Percentiles rank a stretch among this genome's conserved stretches.
Conservation (phyloP, 495 filamentous ascomycete species). For the Podospora fimiseda region DNA sequence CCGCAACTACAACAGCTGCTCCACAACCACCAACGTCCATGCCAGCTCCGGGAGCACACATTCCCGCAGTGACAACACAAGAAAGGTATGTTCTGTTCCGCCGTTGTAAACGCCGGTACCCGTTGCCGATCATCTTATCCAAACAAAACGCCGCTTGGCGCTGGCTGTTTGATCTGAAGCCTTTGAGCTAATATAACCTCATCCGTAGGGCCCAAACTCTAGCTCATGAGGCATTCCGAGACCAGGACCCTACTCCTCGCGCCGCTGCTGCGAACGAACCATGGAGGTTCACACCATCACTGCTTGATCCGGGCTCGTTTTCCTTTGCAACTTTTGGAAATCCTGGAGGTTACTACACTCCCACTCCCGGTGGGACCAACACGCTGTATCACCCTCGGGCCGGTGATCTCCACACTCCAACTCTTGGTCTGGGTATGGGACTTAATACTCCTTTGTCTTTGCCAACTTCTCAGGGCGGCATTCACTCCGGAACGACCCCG, state of each 20-base stretch:
- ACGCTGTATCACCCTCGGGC: slow-evolving; percentile 76
- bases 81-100: slow-evolving; percentile 45
- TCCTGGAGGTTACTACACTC: slow-evolving; percentile 81
- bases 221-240: slow-evolving; percentile 54
- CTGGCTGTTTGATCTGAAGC: background rate
- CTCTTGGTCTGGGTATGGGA: slow-evolving; percentile 51
- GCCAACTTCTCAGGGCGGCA: slow-evolving; percentile 54
- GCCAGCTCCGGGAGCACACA: slow-evolving; percentile 32
- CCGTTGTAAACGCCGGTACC: background rate
- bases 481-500: slow-evolving; percentile 48
- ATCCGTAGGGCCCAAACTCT: slow-evolving; percentile 30
- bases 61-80: slow-evolving; percentile 35
- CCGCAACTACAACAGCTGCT: slow-evolving; percentile 28
- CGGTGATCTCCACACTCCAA: slow-evolving; percentile 86
- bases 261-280: slow-evolving; percentile 56
- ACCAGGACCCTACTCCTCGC: slow-evolving; percentile 72
- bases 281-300: slow-evolving; percentile 79
- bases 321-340: slow-evolving; percentile 70
- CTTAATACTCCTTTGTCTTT: slow-evolving; percentile 82
- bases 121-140: slow-evolving; percentile 1
- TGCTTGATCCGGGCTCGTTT: slow-evolving; percentile 78
- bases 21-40: slow-evolving; percentile 30
- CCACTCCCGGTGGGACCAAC: slow-evolving; percentile 78
- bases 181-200: slow-evolving; percentile 5
- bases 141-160: background rate